Conservation (phyloP, 2,329 filamentous ascomycete genomes). For the Penicillium hordei region DNA sequence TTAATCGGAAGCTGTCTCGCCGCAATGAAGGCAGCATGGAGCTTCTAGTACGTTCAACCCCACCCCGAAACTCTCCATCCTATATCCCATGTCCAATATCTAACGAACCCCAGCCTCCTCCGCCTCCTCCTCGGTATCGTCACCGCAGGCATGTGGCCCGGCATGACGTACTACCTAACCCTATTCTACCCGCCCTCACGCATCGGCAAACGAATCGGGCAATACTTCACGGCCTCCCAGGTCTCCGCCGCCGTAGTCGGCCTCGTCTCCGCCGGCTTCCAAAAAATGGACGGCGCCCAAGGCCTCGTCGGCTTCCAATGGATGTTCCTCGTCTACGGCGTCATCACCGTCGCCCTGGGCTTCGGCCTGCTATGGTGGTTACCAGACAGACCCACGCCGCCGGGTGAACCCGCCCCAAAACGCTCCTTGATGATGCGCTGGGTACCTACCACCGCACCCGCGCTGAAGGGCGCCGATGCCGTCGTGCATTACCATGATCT, state of each 20-base stretch:
- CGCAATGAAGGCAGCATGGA: slow-evolving; percentile 79
- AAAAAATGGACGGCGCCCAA: slow-evolving; percentile 77
- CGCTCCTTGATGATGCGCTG: slow-evolving; percentile 54
- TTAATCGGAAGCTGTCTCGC: slow-evolving; percentile 81
- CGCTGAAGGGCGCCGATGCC: slow-evolving; percentile 73
- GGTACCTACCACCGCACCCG: slow-evolving; percentile 68
- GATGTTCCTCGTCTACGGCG: slow-evolving; percentile 87
- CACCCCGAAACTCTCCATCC: background rate
- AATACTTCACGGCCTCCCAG: slow-evolving; percentile 86
- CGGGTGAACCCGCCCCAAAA: slow-evolving; percentile 44
- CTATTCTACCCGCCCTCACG: slow-evolving; percentile 86
- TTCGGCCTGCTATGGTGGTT: slow-evolving; percentile 83
- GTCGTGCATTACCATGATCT: slow-evolving; percentile 80
- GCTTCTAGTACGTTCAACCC: slow-evolving; percentile 63
- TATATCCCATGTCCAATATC: background rate
- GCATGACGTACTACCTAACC: slow-evolving; percentile 90
- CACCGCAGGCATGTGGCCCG: slow-evolving; percentile 92
- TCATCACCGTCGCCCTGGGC: slow-evolving; percentile 71
- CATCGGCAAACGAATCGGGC: slow-evolving; percentile 82
- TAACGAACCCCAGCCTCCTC: slow-evolving; percentile 53
- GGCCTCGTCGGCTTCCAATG: slow-evolving; percentile 67
- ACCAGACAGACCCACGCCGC: slow-evolving; percentile 74
- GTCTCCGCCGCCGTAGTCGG: slow-evolving; percentile 87
- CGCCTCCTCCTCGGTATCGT: slow-evolving; percentile 82
- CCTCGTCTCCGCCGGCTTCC: slow-evolving; percentile 85